Evolutionary conservation across 495 filamentous ascomycete genomes (phyloP), one percentile per base, ranked within the genome.

Genomic region (Hypomontagnella monticulosa): DNA sequence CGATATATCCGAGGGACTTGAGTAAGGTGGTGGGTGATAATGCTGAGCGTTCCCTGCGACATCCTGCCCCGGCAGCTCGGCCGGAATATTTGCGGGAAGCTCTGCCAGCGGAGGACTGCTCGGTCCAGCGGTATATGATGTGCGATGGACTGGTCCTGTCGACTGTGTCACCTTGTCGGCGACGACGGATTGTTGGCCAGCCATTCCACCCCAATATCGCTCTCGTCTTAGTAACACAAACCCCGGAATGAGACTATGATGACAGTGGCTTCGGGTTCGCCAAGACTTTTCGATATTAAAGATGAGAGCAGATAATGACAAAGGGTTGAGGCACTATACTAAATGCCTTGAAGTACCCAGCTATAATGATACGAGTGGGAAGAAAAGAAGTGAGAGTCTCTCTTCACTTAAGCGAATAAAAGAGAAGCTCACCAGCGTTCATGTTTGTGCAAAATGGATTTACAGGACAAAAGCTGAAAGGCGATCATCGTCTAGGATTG

Each of bases 1-100:
- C 9, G 71, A 66, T 14, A 49, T 53, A 43, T 62, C 68, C 0
- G 76, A 75, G 6, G 80, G 80, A 16, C 78, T 74, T 0, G 80
- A 81, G 52, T 84, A 84, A 0, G 79, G 81, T 2, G 81, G 82
- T 4, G 78, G 82, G 4, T 56, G 38, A 43, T 58, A 52, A 14
- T 41, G 40, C 20, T 55, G 67, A 14, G 20, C 7, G 30, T 54
- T 23, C 12, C 19, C 4, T 7, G 27, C 8, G 36, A 32, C 15
- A 41, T 47, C 41, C 3, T 20, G 49, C 8, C 34, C 60, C 15
- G 66, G 36, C 10, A 64, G 44, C 37, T 68, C 65, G 3, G 30
- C 55, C 3, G 66, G 49, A 19, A 20, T 38, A 38, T 52, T 20
- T 3, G 34, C 33, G 16, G 33, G 16, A 52, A 40, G 49, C 19